Evolutionary conservation across 768 basidiomycete species (phyloP).

Genomic region (Pholiota molesta): DNA sequence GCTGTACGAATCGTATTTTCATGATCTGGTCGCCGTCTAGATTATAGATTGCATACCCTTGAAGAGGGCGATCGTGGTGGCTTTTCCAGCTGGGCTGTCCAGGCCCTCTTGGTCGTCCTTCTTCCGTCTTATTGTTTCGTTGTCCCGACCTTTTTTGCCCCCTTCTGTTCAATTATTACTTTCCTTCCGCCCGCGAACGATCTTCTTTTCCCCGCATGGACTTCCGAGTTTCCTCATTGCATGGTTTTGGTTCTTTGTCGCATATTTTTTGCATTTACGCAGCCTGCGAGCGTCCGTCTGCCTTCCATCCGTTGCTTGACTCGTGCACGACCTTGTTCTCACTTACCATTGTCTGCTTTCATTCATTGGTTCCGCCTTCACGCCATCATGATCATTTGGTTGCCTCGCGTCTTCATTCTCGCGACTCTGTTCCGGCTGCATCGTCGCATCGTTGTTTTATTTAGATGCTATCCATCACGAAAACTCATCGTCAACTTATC

Average conservation of each 20-base stretch:
- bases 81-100: constrained; percentile 20
- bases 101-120: constrained; percentile 5
- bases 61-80: constrained; percentile 3
- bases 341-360: constrained; percentile 4
- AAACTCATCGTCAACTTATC: constrained; percentile 10
- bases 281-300: constrained; percentile 2
- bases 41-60: not conserved
- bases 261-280: constrained; percentile 14
- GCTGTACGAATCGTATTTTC: constrained; percentile 28
- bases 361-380: constrained; percentile 4
- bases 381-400: constrained; percentile 9
- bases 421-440: not conserved
- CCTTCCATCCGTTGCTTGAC: constrained; percentile 2
- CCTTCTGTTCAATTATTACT: not conserved
- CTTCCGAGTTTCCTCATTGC: constrained; percentile 14
- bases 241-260: constrained; percentile 18
- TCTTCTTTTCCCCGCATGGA: constrained; percentile 11
- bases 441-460: constrained; percentile 4
- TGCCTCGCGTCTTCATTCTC: constrained; percentile 14
- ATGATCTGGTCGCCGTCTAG: constrained; percentile 4
- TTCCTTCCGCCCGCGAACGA: constrained; percentile 1
- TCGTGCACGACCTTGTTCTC: constrained; percentile 12
- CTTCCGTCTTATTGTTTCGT: not conserved
- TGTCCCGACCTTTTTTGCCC: constrained; percentile 1
- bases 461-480: constrained; percentile 19